Evolutionary conservation across 345 rosid species (phyloP).

Genomic region (Rhodamnia rubescens): DNA sequence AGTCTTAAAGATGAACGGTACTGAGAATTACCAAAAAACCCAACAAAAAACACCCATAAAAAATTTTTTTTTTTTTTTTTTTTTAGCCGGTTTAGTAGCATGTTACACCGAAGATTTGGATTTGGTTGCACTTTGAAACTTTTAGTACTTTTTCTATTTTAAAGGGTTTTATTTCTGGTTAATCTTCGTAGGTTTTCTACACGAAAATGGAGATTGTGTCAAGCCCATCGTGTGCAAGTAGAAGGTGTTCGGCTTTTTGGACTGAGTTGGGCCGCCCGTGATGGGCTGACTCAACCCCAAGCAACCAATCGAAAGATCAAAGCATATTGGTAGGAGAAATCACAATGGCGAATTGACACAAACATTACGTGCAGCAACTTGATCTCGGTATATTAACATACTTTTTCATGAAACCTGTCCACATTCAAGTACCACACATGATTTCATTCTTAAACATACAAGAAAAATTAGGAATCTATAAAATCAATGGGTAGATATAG

Average conservation of each 20-base stretch:
- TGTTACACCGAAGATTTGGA: neutral
- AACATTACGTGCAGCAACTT: neutral
- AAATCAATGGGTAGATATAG: too few relatives aligned
- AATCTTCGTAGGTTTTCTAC: neutral
- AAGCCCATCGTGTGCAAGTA: neutral
- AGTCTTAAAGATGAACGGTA: neutral
- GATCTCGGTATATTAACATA: neutral
- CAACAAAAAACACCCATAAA: too few relatives aligned
- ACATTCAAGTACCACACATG: neutral
- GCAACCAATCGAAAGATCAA: neutral
- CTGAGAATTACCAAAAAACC: neutral
- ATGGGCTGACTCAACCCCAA: neutral
- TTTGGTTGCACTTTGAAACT: neutral
- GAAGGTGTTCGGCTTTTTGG: neutral
- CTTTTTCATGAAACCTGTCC: neutral
- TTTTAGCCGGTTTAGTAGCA: neutral
- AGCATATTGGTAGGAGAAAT: neutral
- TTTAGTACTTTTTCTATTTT: neutral
- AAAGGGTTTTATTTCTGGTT: neutral
- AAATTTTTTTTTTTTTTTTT: too few relatives aligned
- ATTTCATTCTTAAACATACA: neutral
- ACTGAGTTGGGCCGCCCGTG: neutral
- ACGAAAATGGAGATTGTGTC: neutral
- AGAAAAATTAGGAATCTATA: neutral
- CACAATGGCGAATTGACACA: too few relatives aligned